Evolutionary conservation across 768 basidiomycete genomes (phyloP).

Genomic region (Heimioporus sp.): DNA sequence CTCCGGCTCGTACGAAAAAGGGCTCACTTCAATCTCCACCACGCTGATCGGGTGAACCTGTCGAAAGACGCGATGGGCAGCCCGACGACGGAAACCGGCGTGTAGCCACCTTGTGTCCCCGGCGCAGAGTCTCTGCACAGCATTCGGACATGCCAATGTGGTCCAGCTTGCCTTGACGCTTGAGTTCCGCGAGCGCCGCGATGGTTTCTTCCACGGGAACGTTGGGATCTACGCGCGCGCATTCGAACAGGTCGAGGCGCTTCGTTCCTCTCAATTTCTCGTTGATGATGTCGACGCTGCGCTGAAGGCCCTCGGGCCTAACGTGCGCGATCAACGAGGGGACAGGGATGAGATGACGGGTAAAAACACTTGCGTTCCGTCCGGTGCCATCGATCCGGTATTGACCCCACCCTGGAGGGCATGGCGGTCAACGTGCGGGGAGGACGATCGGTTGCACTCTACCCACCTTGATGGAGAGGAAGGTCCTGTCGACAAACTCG

Average conservation of each 20-base stretch:
- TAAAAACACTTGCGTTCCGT: too few relatives aligned
- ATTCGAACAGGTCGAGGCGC: slow-evolving; percentile 60
- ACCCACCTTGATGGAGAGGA: slow-evolving; percentile 35
- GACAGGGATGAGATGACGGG: too few relatives aligned
- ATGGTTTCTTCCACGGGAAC: slow-evolving; percentile 47
- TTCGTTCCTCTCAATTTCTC: slow-evolving; percentile 48
- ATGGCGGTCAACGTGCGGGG: too few relatives aligned
- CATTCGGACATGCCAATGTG: slow-evolving; percentile 62
- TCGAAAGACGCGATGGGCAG: neutral
- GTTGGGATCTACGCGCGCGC: slow-evolving; percentile 46
- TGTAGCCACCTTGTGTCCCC: slow-evolving; percentile 20
- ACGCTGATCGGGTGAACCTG: slow-evolving; percentile 55
- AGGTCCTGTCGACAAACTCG: slow-evolving; percentile 32
- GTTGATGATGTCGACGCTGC: slow-evolving; percentile 43
- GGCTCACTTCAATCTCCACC: slow-evolving; percentile 68
- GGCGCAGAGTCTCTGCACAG: slow-evolving; percentile 46
- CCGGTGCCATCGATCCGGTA: too few relatives aligned
- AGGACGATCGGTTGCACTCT: too few relatives aligned
- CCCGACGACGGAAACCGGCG: neutral
- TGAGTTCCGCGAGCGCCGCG: slow-evolving; percentile 40
- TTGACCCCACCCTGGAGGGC: too few relatives aligned
- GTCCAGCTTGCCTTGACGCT: slow-evolving; percentile 31
- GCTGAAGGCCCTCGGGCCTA: too few relatives aligned
- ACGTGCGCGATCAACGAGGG: too few relatives aligned
- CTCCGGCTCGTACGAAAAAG: slow-evolving; percentile 49